A percentile compares a stretch with the other conserved stretches of the same genome.
These are phyloP conservation scores for Leishmania turanica DNA, from an alignment of 208 protist species.

Conservation along the genomic window DNA sequence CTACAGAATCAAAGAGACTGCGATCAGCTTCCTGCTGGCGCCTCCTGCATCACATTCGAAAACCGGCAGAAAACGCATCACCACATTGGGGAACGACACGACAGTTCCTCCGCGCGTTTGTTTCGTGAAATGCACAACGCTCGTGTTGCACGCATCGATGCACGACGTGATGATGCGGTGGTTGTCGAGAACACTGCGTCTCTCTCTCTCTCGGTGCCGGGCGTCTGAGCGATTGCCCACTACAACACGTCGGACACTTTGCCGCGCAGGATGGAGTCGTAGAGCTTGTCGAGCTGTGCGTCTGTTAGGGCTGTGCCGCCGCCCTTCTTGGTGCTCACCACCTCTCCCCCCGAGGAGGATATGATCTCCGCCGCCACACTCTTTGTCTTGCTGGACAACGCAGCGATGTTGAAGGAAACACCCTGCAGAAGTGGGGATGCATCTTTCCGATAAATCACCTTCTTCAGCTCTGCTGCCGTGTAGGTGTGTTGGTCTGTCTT, in stretches of 20 bases:
- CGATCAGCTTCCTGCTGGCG: neutral
- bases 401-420: slow-evolving; percentile 40
- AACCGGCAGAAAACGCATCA: neutral
- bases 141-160: neutral
- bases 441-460: slow-evolving; percentile 45
- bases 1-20: neutral
- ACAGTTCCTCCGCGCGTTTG: neutral
- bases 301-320: slow-evolving; percentile 38
- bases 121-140: neutral
- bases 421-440: slow-evolving; percentile 47
- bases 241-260: slow-evolving; percentile 12
- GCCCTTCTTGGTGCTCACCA: slow-evolving; percentile 28
- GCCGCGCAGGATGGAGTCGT: slow-evolving; percentile 71
- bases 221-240: neutral
- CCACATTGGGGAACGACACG: neutral
- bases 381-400: slow-evolving; percentile 42
- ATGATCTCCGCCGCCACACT: slow-evolving; percentile 73
- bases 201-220: neutral
- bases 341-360: slow-evolving; percentile 56
- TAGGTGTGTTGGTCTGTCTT: slow-evolving; percentile 55
- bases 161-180: neutral
- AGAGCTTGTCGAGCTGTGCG: slow-evolving; percentile 52
- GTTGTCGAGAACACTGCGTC: neutral
- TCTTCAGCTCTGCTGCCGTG: slow-evolving; percentile 40
- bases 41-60: neutral